Evolutionary conservation across 257 asterid genomes (phyloP), one percentile per base, ranked within the genome.

Genomic region (Nicotiana sylvestris): DNA sequence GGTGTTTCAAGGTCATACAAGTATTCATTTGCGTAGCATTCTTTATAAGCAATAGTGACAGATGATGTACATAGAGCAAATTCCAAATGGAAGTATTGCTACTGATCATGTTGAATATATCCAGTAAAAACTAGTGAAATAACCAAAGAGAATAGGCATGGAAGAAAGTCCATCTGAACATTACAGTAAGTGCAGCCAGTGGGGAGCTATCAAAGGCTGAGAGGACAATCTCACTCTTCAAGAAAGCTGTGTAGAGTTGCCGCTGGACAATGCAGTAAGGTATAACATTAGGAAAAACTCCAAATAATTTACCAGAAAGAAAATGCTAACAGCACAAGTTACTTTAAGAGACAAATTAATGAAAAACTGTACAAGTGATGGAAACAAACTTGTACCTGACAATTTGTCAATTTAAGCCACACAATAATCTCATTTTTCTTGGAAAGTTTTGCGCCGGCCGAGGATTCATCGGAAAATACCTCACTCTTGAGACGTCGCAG

Each of bases 121-220:
- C 39, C 79, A 72, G 37, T 72, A 46, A 74, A 46, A 12, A 49
- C 61, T 25, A 46, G 0, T 74, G 61, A 74, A 27, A 74, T 25
- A 74, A 74, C 55, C 56, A 21, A 74, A 69, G n/a, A 35, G 16
- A 60, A 74, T 57, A 81, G 64, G 57, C 69, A 77, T 32, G 16
- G 76, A 61, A 25, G n/a, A 82, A n/a, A 30, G 61, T 65, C 13
- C 29, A 68, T 37, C 9, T 29, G 49, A 85, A 84, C 62, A 86
- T 85, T 92, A 96, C 98, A 95, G 98, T 96, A 77, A 96, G 86
- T 81, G 99, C 99, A 85, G 99, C 99, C 85, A 96, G 91, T 66
- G 99, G 99, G 6, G 98, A 94, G 29, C 97, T 96, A 85, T 94
- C 99, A 87, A 87, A 92, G 83, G 99, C 93, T 79, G 98, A 94